These are phyloP conservation scores for Prunus fruticosa DNA, from an alignment of 306 rosid genomes.

Conservation along the genomic window DNA sequence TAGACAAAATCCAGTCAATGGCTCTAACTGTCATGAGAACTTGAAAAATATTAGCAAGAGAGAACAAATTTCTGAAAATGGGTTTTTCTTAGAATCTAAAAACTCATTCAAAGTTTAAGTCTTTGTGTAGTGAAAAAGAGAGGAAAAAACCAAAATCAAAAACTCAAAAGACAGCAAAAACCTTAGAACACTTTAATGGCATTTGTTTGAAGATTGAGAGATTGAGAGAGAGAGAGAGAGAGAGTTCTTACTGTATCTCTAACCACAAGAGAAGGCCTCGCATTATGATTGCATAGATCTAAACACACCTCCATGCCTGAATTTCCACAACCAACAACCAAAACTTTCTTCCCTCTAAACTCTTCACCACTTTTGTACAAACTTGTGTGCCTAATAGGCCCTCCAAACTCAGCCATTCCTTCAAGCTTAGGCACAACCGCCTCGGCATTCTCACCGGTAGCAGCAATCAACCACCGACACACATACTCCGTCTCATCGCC, in stretches of 20 bases:
- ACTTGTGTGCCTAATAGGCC: constrained; percentile 60
- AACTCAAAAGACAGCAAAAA: not conserved
- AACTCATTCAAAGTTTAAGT: not conserved
- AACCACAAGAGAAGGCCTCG: constrained; percentile 71
- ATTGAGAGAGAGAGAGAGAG: not conserved
- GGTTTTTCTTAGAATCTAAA: not conserved
- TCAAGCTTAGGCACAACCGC: constrained; percentile 58
- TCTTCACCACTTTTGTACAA: constrained; percentile 67
- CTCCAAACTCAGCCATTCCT: constrained; percentile 51
- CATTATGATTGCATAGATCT: constrained; percentile 76
- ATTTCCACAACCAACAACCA: constrained; percentile 96
- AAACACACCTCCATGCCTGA: constrained; percentile 93
- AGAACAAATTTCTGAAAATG: not conserved
- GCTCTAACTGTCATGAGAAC: not conserved
- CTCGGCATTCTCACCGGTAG: constrained; percentile 93
- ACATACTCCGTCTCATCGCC: constrained; percentile 35
- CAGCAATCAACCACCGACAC: constrained; percentile 73
- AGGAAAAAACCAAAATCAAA: not conserved
- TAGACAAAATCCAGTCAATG: not conserved
- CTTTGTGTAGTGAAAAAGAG: not conserved
- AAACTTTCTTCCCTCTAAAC: constrained; percentile 53
- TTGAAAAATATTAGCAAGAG: not conserved
- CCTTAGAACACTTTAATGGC: not conserved
- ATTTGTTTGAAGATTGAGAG: not conserved
- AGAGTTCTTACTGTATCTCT: constrained; percentile 65